Evolutionary conservation across 2,329 filamentous ascomycete genomes (phyloP).

Genomic region (Ophiobolus disseminans): DNA sequence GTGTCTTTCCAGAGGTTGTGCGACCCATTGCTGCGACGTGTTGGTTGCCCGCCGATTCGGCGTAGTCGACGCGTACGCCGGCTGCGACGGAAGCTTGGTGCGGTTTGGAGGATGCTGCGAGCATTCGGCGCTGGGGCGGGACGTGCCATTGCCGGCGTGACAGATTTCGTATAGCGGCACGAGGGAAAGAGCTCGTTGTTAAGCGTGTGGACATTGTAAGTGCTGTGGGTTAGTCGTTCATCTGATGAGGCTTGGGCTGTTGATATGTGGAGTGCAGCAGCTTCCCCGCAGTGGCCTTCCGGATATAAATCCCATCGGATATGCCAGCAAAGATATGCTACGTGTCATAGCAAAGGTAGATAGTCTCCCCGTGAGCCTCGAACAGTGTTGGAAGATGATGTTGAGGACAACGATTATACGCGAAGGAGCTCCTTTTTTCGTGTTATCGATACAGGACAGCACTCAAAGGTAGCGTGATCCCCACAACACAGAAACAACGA

Average conservation of each 20-base stretch:
- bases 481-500: too few relatives aligned
- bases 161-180: background rate
- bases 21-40: conserved; percentile 55
- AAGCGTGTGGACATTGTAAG: conserved; percentile 17
- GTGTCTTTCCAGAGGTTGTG: conserved; percentile 53
- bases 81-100: conserved; percentile 25
- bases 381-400: too few relatives aligned
- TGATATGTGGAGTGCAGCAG: background rate
- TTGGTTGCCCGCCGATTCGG: conserved; percentile 51
- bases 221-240: conserved; percentile 4
- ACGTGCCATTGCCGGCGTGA: background rate
- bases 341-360: background rate
- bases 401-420: too few relatives aligned
- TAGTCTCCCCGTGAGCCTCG: background rate
- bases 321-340: too few relatives aligned
- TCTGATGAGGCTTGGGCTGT: background rate
- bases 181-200: background rate
- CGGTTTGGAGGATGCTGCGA: conserved; percentile 18
- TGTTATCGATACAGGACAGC: too few relatives aligned
- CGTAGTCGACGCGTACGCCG: conserved; percentile 33
- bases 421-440: too few relatives aligned
- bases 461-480: too few relatives aligned
- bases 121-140: too few relatives aligned
- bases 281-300: conserved; percentile 10
- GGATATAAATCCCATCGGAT: conserved; percentile 7